phyloP scores from a whole-genome alignment of 2,329 filamentous ascomycete genomes.

The Paecilomyces sp. region DNA sequence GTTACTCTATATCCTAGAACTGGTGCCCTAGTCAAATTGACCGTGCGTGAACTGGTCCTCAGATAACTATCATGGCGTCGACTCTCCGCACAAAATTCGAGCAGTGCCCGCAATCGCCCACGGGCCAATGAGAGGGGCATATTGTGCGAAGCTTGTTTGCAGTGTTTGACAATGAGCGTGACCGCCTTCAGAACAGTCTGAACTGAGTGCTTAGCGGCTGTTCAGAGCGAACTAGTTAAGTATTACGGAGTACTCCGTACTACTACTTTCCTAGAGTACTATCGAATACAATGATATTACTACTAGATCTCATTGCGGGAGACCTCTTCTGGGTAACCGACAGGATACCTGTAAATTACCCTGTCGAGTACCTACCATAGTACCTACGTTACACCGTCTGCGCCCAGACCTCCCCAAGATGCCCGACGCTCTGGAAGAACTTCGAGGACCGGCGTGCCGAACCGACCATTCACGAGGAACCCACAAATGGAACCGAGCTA shows the following conservation, averaged over 20 bases:
- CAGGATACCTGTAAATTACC: not conserved
- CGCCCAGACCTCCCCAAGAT: not conserved
- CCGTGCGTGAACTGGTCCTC: not conserved
- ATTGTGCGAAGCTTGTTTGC: not conserved
- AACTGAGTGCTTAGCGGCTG: not conserved
- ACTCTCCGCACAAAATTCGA: not conserved
- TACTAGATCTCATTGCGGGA: not conserved
- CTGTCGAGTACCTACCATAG: not conserved
- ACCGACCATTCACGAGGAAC: not conserved
- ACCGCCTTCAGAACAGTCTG: not conserved
- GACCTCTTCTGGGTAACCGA: not conserved
- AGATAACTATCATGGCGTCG: not conserved
- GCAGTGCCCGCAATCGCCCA: not conserved
- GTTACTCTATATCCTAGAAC: not conserved
- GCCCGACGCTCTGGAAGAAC: not conserved
- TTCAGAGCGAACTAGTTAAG: not conserved
- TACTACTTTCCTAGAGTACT: too few species aligned
- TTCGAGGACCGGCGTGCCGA: not conserved
- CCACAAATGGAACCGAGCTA: conserved; percentile 2
- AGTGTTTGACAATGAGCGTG: not conserved
- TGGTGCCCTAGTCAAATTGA: not conserved
- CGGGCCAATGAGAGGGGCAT: not conserved
- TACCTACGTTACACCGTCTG: not conserved
- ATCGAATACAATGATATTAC: too few species aligned
- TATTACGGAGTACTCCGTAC: not conserved